These are phyloP conservation scores for Infundibulicybe gibba DNA, from an alignment of 768 basidiomycete species.

Conservation along the genomic window DNA sequence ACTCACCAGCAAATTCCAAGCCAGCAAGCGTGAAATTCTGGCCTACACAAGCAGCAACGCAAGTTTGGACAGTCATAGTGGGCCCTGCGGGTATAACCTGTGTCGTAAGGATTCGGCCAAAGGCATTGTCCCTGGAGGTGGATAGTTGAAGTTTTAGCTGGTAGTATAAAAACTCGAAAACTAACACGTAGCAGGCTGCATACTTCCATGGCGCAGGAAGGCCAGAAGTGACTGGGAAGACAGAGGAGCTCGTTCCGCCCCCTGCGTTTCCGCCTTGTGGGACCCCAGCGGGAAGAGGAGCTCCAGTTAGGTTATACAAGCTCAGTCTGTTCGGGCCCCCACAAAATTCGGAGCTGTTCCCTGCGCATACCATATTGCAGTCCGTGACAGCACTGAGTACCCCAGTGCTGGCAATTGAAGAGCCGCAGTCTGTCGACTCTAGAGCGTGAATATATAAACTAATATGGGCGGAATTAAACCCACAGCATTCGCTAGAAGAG, in stretches of 20 bases:
- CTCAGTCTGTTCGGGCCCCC: conserved; percentile 69
- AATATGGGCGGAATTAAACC: conserved; percentile 17
- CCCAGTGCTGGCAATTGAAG: conserved; percentile 41
- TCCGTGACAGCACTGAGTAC: conserved; percentile 41
- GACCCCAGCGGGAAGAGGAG: conserved; percentile 38
- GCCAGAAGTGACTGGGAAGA: conserved; percentile 44
- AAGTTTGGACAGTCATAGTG: conserved; percentile 54
- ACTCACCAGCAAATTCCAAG: conserved; percentile 60
- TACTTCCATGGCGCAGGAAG: conserved; percentile 60
- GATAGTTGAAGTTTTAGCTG: not conserved
- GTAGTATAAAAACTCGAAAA: conserved; percentile 3
- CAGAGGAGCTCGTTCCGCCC: conserved; percentile 18
- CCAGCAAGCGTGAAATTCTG: conserved; percentile 66
- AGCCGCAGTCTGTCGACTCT: conserved; percentile 44
- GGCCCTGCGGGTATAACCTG: conserved; percentile 18
- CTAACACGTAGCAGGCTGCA: conserved; percentile 63
- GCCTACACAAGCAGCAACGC: conserved; percentile 53
- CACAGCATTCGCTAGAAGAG: conserved; percentile 51
- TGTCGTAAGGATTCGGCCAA: conserved; percentile 54
- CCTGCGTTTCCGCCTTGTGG: conserved; percentile 32
- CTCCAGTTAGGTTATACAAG: conserved; percentile 69
- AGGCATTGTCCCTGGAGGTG: conserved; percentile 43
- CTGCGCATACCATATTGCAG: conserved; percentile 67
- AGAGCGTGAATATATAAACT: conserved; percentile 3
- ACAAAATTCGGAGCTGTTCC: conserved; percentile 63